Base-by-base conservation (phyloP, 202 grass and related monocot genomes). In the Setaria italica region DNA sequence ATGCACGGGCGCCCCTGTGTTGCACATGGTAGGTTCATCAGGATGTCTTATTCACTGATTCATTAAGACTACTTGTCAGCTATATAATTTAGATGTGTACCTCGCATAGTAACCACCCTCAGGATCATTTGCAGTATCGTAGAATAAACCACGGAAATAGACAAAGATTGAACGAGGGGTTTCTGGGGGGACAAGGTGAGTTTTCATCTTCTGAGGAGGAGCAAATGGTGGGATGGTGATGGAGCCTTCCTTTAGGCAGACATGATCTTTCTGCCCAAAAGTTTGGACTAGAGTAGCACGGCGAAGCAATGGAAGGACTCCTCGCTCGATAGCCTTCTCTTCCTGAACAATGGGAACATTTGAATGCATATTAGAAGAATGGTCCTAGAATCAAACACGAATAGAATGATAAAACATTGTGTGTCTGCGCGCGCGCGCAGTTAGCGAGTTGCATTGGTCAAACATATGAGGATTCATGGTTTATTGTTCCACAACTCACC, bases 91-190 rank as follows among this genome's bases (percentile, higher is more conserved):
- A 72, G 30, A 32, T 53, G 5, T 34, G 11, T 91, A 97, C 95
- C 95, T 97, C 79, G 95, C 92, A 76, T 94, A 97, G 79, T 97
- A 97, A 85, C 90, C 95, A 59, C 93, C 93, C 82, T 95, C 93
- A 6, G 93, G 93, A 67, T 95, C 93, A 76, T 95, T 95, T 19
- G 90, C 91, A 0, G 91, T 90, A 87, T 97, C 95, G 3, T 97
- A 97, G 87, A 97, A 97, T 16, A 97, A 84, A 72, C 95, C 95
- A 32, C 95, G 92, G 62, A 97, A 97, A 82, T 97, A 97, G 32
- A 97, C 95, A 82, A 97, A 97, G 67, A 97, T 97, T 12, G 95
- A 92, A 34, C 95, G 90, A 67, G 90, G 95, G 32, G 92, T 97
- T 37, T 87, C 89, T 0, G 90, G 88, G 33, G 95, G 85, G 42